Evolutionary conservation across 352 stramenopile genomes (phyloP).

Genomic region (Saprolegnia diclina): DNA sequence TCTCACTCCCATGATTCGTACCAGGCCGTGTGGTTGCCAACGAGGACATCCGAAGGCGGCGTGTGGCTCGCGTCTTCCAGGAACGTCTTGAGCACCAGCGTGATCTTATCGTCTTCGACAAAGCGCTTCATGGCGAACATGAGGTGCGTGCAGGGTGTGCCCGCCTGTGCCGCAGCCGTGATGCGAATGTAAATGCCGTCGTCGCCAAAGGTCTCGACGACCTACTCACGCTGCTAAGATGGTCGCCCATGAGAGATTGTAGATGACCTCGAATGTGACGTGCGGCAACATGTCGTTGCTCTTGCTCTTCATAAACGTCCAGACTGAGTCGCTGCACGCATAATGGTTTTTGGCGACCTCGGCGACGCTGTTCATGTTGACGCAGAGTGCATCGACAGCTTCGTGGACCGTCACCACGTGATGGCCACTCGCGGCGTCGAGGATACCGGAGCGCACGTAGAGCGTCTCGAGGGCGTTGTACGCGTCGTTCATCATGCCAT

Average conservation of each 20-base stretch:
- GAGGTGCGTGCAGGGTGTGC: not conserved
- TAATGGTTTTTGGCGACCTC: not conserved
- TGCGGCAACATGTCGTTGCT: not conserved
- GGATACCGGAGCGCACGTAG: not conserved
- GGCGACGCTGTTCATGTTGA: not conserved
- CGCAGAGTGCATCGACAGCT: not conserved
- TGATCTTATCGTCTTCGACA: not conserved
- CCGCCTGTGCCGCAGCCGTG: not conserved
- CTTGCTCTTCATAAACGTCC: not conserved
- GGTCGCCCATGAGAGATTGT: not conserved
- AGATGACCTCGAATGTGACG: not conserved
- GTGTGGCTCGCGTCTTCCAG: not conserved
- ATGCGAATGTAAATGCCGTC: conserved; percentile 4
- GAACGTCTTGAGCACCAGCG: not conserved
- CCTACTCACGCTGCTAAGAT: not conserved
- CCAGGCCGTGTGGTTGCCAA: conserved; percentile 5
- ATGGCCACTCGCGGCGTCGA: not conserved
- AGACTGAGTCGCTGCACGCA: not conserved
- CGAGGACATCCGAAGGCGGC: not conserved
- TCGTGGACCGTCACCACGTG: not conserved
- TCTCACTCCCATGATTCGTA: not conserved
- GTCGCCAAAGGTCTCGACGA: not conserved
- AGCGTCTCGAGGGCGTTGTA: not conserved
- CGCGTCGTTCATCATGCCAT: not conserved
- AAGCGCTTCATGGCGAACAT: conserved; percentile 5